These are phyloP conservation scores for Tylopilus plumbeoviolaceoides DNA, from an alignment of 768 basidiomycete genomes.

Conservation along the genomic window DNA sequence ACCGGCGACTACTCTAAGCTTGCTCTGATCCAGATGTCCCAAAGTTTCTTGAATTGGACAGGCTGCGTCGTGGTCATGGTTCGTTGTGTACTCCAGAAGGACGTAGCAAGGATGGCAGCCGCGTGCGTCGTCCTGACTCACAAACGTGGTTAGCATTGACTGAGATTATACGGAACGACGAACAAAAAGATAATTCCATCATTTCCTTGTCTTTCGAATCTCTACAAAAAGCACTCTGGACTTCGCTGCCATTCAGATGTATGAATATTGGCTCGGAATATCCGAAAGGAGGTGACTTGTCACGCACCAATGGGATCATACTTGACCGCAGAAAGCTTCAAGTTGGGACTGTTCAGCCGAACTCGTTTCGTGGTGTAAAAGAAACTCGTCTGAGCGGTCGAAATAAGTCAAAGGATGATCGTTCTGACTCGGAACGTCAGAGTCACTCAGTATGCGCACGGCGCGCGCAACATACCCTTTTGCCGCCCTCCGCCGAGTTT, in stretches of 20 bases:
- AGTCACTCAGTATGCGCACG: too few relatives aligned
- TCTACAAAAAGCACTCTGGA: conserved; percentile 75
- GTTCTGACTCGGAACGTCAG: conserved; percentile 54
- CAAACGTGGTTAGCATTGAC: too few relatives aligned
- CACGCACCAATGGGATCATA: conserved; percentile 82
- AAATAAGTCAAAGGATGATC: conserved; percentile 81
- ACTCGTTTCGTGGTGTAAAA: conserved; percentile 84
- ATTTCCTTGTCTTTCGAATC: conserved; percentile 70
- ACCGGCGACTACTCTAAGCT: not conserved
- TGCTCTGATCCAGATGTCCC: not conserved
- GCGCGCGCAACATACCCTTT: too few relatives aligned
- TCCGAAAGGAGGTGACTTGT: not conserved
- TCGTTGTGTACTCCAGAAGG: too few relatives aligned
- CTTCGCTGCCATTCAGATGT: conserved; percentile 44
- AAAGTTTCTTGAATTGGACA: not conserved
- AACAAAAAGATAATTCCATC: conserved; percentile 2
- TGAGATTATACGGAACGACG: too few relatives aligned
- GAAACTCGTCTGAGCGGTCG: conserved; percentile 87
- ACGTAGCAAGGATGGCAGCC: too few relatives aligned
- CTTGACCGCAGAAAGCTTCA: conserved; percentile 84
- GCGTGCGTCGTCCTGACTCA: too few relatives aligned
- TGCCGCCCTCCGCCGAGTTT: conserved; percentile 32
- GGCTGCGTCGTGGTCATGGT: not conserved
- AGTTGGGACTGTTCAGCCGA: conserved; percentile 63
- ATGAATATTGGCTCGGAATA: not conserved